Base-by-base conservation (phyloP, 1,284 basidiomycete genomes). In the Malassezia globosa region DNA sequence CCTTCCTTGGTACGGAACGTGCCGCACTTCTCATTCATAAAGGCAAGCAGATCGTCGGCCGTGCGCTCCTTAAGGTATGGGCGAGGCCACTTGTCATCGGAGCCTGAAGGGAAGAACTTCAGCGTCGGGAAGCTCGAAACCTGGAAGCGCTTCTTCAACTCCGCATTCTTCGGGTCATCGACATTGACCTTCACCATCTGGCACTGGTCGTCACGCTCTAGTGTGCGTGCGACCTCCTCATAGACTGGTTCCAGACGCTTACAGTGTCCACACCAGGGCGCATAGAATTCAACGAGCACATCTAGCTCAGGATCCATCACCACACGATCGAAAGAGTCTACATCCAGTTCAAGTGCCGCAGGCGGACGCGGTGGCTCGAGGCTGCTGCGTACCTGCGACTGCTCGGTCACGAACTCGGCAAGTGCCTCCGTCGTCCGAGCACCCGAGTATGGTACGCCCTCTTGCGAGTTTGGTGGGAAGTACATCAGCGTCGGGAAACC, bases 401-500 rank as follows among this genome's bases (percentile, higher is more conserved):
- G 82, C 42, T 77, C 63, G 16, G 84, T 76, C 36, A 95, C 77
- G 63, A 86, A 90, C 36, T 74, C 75, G 4, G 77, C 80, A 16
- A 95, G 76, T 27, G 80, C 76, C 23, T 88, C 84, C 23, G 94
- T 76, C 61, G 92, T 87, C 33, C 90, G 82, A 4, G 80, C 85
- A 36, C 81, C 80, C 26, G 82, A 79, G 64, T 89, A 95, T 50
- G 80, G 78, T 59, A 82, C 80, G 1, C 78, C 74, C 22, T 80
- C 79, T 16, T 47, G 51, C 23, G 59, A 60, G 33, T 77, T 79
- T 35, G 73, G 72, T 43, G 81, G 78, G 72, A 92, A 94, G 87
- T 86, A 95, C 69, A 92, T 90, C 54, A 95, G 74, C 36, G 89
- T 92, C 6, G 89, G 89, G 76, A 80, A 92, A 37, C 88, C 87